A percentile compares a stretch with the other conserved stretches of the same genome.
Evolutionary conservation across 805 yeast species (phyloP).

Genomic region (Maudiozyma serrabonitensis): DNA sequence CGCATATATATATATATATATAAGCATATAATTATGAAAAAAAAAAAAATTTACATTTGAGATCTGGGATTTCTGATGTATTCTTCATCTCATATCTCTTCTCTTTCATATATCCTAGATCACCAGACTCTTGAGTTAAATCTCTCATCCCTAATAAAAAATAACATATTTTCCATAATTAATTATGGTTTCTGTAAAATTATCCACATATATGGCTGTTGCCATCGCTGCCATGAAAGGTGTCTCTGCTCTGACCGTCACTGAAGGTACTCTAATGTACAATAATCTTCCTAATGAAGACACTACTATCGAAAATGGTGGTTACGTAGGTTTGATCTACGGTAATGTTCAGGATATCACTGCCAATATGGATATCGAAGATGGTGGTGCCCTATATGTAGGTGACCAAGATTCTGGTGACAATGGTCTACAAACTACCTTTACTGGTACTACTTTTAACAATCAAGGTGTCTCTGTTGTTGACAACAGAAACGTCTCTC

Average conservation of each 20-base stretch:
- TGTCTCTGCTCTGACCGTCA: background rate
- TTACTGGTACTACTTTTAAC: constrained; percentile 3
- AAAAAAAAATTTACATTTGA: too few relatives aligned
- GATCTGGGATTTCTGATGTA: too few relatives aligned
- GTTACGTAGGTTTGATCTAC: constrained; percentile 6
- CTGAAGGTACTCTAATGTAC: background rate
- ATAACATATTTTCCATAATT: background rate
- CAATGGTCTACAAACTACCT: constrained; percentile 3
- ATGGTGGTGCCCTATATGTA: constrained; percentile 8
- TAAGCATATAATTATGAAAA: too few relatives aligned
- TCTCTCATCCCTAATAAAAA: background rate
- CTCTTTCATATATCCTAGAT: too few relatives aligned
- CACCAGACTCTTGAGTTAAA: background rate
- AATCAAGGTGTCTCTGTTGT: constrained; percentile 10
- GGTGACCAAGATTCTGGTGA: constrained; percentile 5
- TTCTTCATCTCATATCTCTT: too few relatives aligned
- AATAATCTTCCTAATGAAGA: constrained; percentile 1
- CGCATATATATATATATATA: too few relatives aligned
- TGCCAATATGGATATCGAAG: constrained; percentile 1
- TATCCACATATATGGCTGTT: background rate
- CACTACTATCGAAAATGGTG: constrained; percentile 3
- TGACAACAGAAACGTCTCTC: constrained; percentile 6
- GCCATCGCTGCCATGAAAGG: background rate
- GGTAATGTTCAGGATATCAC: constrained; percentile 5
- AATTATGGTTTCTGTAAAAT: background rate